Base-by-base conservation (phyloP, 2,329 filamentous ascomycete genomes). In the Ceratocystiopsis sp. region DNA sequence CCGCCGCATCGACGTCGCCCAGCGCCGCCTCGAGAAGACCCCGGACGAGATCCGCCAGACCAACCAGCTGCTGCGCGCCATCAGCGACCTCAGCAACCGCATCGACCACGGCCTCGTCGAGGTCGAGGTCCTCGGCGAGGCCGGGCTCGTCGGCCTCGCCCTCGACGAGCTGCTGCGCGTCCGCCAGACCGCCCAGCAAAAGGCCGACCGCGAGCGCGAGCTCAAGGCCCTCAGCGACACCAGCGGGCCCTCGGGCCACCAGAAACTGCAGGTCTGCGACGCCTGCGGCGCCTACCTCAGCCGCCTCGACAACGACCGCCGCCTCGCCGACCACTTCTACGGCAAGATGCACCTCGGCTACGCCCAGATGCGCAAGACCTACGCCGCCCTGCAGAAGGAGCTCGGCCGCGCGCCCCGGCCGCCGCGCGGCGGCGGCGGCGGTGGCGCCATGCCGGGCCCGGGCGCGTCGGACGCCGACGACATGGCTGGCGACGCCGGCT, bases 291-390 rank as follows among this genome's bases (percentile, higher is more conserved):
- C 91, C 7, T 98, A 96, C 59, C 71, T 98, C 35, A 86, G 79
- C 49, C 68, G 91, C 18, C 71, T 98, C 32, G 91, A 98, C 58
- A 98, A 98, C 57, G 91, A 98, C 59, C 75, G 91, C 34, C 73
- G 91, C 29, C 61, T 98, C 56, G 91, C 91, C 17, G 91, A 98
- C 58, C 91, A 98, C 60, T 98, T 98, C 59, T 96, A 95, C 61
- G 91, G 91, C 18, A 98, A 98, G 69, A 98, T 98, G 91, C 91
- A 98, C 57, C 65, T 98, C 45, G 91, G 91, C 0, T 98, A 96
- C 59, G 91, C 91, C 15, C 84, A 94, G 63, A 98, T 98, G 91
- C 77, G 91, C 53, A 93, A 91, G 69, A 91, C 86, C 3, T 86
- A 76, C 55, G 86, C 94, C 44, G 67, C 73, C n/a, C 76, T 98